phyloP scores from a whole-genome alignment of 441 rosid species.

The Biscutella laevigata region DNA sequence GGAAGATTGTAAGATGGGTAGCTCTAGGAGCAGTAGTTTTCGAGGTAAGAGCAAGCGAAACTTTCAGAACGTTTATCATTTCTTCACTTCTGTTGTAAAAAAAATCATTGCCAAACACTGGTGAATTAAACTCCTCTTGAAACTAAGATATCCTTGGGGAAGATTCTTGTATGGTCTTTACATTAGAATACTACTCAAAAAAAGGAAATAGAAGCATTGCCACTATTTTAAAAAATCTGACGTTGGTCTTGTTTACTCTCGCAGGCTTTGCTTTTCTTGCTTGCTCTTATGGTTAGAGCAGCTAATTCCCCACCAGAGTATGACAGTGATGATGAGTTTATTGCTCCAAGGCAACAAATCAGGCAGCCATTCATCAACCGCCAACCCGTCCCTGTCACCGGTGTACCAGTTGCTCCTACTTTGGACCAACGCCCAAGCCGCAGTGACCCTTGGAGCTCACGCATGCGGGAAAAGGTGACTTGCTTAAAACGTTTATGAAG shows the following conservation, averaged over 20 bases:
- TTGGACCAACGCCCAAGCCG: constrained; percentile 81
- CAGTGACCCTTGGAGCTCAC: constrained; percentile 97
- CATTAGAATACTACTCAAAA: not conserved
- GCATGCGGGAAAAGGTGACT: constrained; percentile 93
- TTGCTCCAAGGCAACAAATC: constrained; percentile 66
- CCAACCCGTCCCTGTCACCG: constrained; percentile 58
- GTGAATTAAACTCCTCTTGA: not conserved
- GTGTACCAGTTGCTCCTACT: constrained; percentile 65
- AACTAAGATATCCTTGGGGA: not conserved
- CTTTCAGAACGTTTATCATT: not conserved
- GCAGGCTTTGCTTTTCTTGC: constrained; percentile 79
- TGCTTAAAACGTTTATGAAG: not conserved
- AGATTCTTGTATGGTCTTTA: not conserved
- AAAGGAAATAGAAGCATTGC: constrained; percentile 2
- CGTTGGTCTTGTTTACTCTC: constrained; percentile 12
- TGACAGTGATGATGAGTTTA: constrained; percentile 87
- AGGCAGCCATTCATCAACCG: constrained; percentile 77
- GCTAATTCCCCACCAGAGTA: constrained; percentile 64
- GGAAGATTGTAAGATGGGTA: constrained; percentile 82
- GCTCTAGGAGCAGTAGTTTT: constrained; percentile 81
- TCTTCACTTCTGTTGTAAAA: not conserved
- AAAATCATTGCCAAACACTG: not conserved
- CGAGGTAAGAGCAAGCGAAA: constrained; percentile 49
- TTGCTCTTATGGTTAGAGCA: constrained; percentile 72
- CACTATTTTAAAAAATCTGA: not conserved